These are phyloP conservation scores for Canna indica DNA, from an alignment of 176 grass and related monocot genomes.

Conservation along the genomic window DNA sequence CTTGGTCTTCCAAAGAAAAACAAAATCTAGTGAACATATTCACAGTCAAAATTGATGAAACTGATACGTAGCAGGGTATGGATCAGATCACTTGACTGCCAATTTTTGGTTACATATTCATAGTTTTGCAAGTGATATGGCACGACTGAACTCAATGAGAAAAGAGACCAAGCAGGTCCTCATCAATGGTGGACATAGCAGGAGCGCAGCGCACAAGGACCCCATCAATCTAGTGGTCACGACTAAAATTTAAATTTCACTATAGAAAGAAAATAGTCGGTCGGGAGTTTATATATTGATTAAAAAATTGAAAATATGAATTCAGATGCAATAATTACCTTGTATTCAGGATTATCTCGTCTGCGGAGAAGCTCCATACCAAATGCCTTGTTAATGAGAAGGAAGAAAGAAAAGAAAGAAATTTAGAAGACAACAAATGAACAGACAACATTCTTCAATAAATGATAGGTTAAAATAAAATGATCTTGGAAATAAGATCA, in stretches of 20 bases:
- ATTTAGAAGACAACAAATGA: conserved; percentile 1
- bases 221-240: background rate
- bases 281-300: background rate
- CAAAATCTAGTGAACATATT: background rate
- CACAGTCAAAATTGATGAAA: too few species aligned
- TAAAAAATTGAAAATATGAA: background rate
- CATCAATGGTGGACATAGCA: background rate
- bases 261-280: background rate
- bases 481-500: background rate
- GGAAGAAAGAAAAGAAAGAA: conserved; percentile 20
- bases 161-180: background rate
- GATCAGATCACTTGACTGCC: too few species aligned
- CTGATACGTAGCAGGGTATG: too few species aligned
- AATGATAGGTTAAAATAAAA: conserved; percentile 10
- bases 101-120: background rate
- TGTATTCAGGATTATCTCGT: conserved; percentile 82
- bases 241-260: background rate
- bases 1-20: background rate
- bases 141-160: background rate
- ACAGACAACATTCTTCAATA: background rate
- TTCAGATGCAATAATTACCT: conserved; percentile 40
- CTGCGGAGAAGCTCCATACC: conserved; percentile 95
- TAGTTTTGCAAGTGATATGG: background rate
- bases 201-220: too few species aligned
- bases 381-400: conserved; percentile 57